Evolutionary conservation across 345 rosid species (phyloP).

Genomic region (Mercurialis annua): DNA sequence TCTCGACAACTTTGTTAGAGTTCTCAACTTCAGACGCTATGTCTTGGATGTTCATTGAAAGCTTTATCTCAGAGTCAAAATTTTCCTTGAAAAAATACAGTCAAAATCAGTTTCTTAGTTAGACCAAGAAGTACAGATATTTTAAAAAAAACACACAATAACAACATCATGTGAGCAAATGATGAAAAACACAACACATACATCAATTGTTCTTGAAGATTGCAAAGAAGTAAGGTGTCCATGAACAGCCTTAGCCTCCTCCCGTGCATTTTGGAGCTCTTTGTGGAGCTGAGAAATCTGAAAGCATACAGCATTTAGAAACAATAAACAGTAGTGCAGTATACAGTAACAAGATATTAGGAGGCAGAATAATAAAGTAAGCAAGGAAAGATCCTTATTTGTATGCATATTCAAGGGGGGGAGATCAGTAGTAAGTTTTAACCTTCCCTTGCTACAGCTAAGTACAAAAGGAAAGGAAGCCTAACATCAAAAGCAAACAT

Average conservation of each 20-base stretch:
- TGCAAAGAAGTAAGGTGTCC: slow-evolving; percentile 49
- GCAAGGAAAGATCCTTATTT: background rate
- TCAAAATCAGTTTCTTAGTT: slow-evolving; percentile 20
- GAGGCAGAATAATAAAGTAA: background rate
- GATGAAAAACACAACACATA: slow-evolving; percentile 25
- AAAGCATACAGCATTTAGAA: slow-evolving; percentile 16
- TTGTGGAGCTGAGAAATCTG: slow-evolving; percentile 44
- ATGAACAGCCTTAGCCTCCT: slow-evolving; percentile 53
- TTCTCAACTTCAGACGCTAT: slow-evolving; percentile 47
- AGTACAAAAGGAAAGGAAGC: background rate
- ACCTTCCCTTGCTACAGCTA: background rate
- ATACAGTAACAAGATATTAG: too few relatives aligned
- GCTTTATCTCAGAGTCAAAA: slow-evolving; percentile 34
- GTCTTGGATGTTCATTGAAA: slow-evolving; percentile 54
- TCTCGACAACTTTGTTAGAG: slow-evolving; percentile 42
- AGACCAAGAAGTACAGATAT: background rate
- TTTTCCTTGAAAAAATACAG: slow-evolving; percentile 32
- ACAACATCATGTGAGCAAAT: background rate
- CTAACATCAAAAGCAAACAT: background rate
- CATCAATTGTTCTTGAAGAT: slow-evolving; percentile 34
- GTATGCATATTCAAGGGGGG: background rate
- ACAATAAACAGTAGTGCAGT: background rate
- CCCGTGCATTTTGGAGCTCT: slow-evolving; percentile 60
- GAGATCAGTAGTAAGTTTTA: background rate
- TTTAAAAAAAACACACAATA: background rate